These are phyloP conservation scores for Podospora sp. DNA, from an alignment of 495 filamentous ascomycete genomes.

Conservation along the genomic window DNA sequence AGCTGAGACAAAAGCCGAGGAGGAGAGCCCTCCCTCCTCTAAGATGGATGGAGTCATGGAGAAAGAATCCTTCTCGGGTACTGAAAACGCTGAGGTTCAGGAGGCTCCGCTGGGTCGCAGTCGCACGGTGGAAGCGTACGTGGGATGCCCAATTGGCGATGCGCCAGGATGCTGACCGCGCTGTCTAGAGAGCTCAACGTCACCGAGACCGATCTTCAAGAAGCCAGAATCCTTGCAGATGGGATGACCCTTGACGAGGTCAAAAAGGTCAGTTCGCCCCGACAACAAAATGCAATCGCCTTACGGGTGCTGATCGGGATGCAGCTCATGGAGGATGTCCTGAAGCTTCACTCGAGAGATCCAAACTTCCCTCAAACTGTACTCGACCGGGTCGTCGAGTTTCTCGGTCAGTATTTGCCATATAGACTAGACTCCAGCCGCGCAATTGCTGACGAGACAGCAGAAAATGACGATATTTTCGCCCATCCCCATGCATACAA, in stretches of 20 bases:
- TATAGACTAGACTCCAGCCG: background rate
- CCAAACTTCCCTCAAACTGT: conserved; percentile 42
- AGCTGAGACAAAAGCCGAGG: background rate
- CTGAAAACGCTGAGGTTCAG: background rate
- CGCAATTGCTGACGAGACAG: background rate
- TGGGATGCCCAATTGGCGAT: background rate
- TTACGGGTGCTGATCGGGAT: conserved; percentile 1
- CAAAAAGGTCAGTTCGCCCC: conserved; percentile 2
- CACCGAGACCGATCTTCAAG: conserved; percentile 31
- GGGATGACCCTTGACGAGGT: conserved; percentile 33
- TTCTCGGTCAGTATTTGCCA: conserved; percentile 30
- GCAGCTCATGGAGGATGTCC: conserved; percentile 37
- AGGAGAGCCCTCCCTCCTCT: background rate
- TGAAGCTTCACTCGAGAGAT: conserved; percentile 40
- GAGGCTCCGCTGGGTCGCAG: conserved; percentile 13
- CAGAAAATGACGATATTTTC: conserved; percentile 32
- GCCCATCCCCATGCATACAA: conserved; percentile 35
- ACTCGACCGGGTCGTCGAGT: conserved; percentile 36
- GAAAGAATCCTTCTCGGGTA: background rate
- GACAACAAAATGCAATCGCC: background rate
- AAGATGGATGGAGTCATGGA: conserved; percentile 1
- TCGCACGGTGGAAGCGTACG: conserved; percentile 18
- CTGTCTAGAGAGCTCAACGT: conserved; percentile 28
- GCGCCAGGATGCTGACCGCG: background rate
- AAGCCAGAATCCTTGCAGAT: conserved; percentile 32